Base-by-base conservation (phyloP, 176 grass and related monocot genomes). In the Thinopyrum elongatum region DNA sequence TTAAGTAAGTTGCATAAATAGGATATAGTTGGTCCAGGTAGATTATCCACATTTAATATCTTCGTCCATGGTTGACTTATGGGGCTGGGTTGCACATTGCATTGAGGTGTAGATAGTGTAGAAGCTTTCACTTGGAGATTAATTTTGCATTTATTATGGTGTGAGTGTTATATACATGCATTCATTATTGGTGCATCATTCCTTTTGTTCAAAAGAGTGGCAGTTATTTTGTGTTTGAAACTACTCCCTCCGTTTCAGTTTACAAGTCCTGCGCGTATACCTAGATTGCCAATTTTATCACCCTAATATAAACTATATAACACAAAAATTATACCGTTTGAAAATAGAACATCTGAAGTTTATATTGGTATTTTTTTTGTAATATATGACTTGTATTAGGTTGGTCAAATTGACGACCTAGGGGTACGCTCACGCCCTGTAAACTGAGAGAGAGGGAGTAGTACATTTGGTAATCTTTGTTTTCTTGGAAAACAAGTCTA, bases 121-220 rank as follows among this genome's bases (percentile, higher is more conserved):
- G 7, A 80, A 17, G 46, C 67, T 44, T 74, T 41, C 10, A 57
- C 68, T 58, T 65, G 27, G 21, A 47, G 53, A 28, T 62, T 70
- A 26, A 26, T 82, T 22, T 70, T 36, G 10, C 65, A 38, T 88
- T 83, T 36, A 88, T 51, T 82, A 3, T 25, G 17, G 28, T 47
- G 6, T 60, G 30, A 17, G 46, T 80, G 27, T 61, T 46, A 46
- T 46, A 44, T 15, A 39, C 10, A 80, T 70, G 21, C 22, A 38
- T 58, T 87, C 21, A 59, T 27, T 57, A 22, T 66, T 36, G 74
- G 21, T 22, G 21, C 33, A 68, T 46, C 46, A 60, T 61, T 19
- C 41, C 3, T 28, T 77, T 16, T 46, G 70, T 46, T 74, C n/a
- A 28, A 46, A 26, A 73, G 0, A 74, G 41, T 47, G 71, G 41